These are phyloP conservation scores for Metschnikowia peoriensis DNA, from an alignment of 805 yeast genomes.

Conservation along the genomic window DNA sequence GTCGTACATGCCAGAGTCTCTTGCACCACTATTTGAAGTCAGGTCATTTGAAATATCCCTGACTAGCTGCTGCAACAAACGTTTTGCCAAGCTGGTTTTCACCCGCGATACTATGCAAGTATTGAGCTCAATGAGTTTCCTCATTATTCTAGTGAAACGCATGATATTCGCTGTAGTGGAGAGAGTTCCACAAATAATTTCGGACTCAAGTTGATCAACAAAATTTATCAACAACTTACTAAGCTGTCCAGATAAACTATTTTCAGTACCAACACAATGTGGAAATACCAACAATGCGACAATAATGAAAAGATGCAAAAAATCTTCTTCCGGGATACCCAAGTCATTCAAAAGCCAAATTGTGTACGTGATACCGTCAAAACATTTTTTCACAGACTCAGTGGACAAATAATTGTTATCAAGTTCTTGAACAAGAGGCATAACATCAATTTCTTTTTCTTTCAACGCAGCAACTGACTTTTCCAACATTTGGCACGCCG, in stretches of 20 bases:
- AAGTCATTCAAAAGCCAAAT: not conserved
- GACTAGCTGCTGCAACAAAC: too few species aligned
- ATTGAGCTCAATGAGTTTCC: too few species aligned
- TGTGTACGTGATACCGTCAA: not conserved
- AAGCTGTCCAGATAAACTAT: not conserved
- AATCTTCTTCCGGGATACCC: not conserved
- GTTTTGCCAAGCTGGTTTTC: too few species aligned
- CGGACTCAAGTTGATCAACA: too few species aligned
- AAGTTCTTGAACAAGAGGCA: not conserved
- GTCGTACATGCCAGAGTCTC: too few species aligned
- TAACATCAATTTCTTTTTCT: too few species aligned
- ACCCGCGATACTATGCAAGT: too few species aligned
- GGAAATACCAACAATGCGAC: not conserved
- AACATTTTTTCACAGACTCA: not conserved
- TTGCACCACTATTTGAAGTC: too few species aligned
- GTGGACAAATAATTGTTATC: not conserved
- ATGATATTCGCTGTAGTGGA: too few species aligned
- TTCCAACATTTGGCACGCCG: not conserved
- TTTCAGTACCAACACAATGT: not conserved
- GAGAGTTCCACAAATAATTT: too few species aligned
- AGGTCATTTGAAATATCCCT: too few species aligned
- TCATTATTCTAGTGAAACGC: too few species aligned
- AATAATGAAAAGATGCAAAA: not conserved
- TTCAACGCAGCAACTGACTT: not conserved
- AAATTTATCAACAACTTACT: not conserved